Evolutionary conservation across 2,329 filamentous ascomycete species (phyloP).

Genomic region (Stemphylium lycopersici): DNA sequence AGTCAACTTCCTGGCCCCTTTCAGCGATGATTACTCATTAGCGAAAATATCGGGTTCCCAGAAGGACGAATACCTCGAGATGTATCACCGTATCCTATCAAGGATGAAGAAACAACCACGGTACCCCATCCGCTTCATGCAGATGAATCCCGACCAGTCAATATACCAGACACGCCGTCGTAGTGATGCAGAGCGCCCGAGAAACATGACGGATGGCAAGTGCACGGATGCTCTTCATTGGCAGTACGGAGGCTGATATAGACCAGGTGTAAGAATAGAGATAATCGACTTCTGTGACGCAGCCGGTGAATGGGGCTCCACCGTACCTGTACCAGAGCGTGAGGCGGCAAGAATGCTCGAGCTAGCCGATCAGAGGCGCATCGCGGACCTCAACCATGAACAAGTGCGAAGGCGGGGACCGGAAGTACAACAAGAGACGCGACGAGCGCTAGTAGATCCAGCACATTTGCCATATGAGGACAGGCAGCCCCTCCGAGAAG

Average conservation of each 20-base stretch:
- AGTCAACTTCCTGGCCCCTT: conserved; percentile 23
- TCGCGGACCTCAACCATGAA: conserved; percentile 18
- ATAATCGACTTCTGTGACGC: conserved; percentile 36
- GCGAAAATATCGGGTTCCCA: conserved; percentile 23
- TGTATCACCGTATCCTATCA: conserved; percentile 24
- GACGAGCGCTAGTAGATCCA: background rate
- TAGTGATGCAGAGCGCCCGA: background rate
- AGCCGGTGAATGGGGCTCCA: conserved; percentile 36
- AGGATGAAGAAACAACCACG: conserved; percentile 31
- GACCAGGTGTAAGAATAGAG: conserved; percentile 15
- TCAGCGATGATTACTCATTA: conserved; percentile 16
- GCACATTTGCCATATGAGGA: background rate
- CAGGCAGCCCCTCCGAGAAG: background rate
- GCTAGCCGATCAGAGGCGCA: conserved; percentile 21
- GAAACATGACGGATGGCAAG: conserved; percentile 26
- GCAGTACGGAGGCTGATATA: background rate
- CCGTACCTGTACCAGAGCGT: conserved; percentile 25
- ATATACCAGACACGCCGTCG: background rate
- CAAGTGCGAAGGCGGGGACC: background rate
- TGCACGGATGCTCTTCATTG: background rate
- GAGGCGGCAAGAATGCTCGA: conserved; percentile 28
- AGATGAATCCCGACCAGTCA: conserved; percentile 25
- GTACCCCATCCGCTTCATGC: conserved; percentile 30
- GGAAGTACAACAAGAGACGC: background rate
- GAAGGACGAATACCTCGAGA: conserved; percentile 20